Evolutionary conservation across 2,329 filamentous ascomycete genomes (phyloP).

Genomic region (Venturia asperata): DNA sequence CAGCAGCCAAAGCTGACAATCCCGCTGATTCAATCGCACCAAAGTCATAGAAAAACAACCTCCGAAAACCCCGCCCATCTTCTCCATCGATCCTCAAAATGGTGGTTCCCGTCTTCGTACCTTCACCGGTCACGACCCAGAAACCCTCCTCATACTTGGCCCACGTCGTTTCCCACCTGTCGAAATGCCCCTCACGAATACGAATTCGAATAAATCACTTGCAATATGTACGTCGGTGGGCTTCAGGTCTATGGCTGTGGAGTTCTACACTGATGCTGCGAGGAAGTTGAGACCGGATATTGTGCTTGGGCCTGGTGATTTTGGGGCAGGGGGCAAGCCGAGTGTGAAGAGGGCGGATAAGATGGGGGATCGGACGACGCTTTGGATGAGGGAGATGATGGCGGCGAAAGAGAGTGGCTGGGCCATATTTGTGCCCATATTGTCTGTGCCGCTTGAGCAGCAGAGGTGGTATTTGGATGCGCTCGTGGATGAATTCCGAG

Average conservation of each 20-base stretch:
- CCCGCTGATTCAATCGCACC: conserved; percentile 24
- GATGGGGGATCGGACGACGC: conserved; percentile 80
- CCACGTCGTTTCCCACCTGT: conserved; percentile 73
- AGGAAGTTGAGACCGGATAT: conserved; percentile 70
- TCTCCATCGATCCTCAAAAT: conserved; percentile 38
- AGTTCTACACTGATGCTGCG: conserved; percentile 61
- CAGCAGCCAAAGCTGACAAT: conserved; percentile 33
- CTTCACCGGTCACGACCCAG: conserved; percentile 66
- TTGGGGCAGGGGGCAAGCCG: conserved; percentile 48
- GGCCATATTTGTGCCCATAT: conserved; percentile 53
- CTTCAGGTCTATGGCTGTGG: conserved; percentile 62
- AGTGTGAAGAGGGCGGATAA: conserved; percentile 67
- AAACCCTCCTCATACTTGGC: conserved; percentile 63
- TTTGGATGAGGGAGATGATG: conserved; percentile 68
- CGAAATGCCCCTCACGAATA: conserved; percentile 59
- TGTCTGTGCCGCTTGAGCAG: conserved; percentile 66
- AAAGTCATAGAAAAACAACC: conserved; percentile 57
- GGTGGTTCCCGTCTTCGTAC: conserved; percentile 56
- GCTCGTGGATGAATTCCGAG: conserved; percentile 53
- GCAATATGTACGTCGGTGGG: conserved; percentile 81
- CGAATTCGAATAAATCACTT: conserved; percentile 53
- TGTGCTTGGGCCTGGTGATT: conserved; percentile 68
- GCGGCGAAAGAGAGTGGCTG: conserved; percentile 32
- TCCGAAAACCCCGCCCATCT: conserved; percentile 44
- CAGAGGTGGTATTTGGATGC: conserved; percentile 76